Evolutionary conservation across 176 grass and related monocot species (phyloP).

Genomic region (Oryza meridionalis): DNA sequence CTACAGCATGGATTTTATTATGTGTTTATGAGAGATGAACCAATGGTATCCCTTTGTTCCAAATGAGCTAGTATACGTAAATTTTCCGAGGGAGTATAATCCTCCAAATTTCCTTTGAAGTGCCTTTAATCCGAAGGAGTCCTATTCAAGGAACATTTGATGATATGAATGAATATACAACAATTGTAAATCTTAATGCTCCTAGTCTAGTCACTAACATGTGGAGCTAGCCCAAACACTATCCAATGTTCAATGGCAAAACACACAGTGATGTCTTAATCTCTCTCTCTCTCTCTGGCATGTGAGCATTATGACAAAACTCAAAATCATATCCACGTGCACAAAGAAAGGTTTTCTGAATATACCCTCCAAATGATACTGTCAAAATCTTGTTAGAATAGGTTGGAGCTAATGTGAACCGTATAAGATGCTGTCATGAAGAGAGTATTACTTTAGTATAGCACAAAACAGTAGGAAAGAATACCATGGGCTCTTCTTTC

Average conservation of each 20-base stretch:
- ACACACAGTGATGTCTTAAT: not conserved
- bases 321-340: not conserved
- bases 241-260: too few relatives aligned
- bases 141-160: not conserved
- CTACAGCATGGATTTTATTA: too few relatives aligned
- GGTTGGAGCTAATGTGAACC: not conserved
- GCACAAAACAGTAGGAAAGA: not conserved
- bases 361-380: not conserved
- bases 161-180: too few relatives aligned
- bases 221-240: not conserved
- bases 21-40: too few relatives aligned
- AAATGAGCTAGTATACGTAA: too few relatives aligned
- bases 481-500: constrained; percentile 22
- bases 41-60: too few relatives aligned
- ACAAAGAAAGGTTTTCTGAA: not conserved
- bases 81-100: too few relatives aligned
- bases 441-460: not conserved
- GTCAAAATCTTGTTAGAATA: too few relatives aligned
- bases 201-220: not conserved
- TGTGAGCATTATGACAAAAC: not conserved
- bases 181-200: too few relatives aligned
- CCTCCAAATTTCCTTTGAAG: too few relatives aligned
- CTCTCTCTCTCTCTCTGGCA: not conserved
- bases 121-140: too few relatives aligned
- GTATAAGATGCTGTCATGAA: not conserved